Percentiles rank a stretch among this genome's conserved stretches.
Evolutionary conservation across 2,329 filamentous ascomycete genomes (phyloP).

Genomic region (Didymella pomorum): DNA sequence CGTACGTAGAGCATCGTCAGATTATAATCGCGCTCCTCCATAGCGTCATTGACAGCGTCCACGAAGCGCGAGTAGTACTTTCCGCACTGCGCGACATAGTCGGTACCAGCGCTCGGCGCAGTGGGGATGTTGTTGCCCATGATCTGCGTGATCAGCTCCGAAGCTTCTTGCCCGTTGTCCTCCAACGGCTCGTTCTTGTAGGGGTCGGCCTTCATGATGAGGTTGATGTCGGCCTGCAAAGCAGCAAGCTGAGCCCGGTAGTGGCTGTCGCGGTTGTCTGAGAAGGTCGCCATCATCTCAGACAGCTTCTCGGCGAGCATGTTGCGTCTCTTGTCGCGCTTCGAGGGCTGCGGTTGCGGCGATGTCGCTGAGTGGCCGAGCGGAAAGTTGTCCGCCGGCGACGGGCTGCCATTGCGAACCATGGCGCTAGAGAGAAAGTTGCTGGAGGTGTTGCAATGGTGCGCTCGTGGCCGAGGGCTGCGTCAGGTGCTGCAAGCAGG

Average conservation of each 20-base stretch:
- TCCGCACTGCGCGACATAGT: constrained; percentile 71
- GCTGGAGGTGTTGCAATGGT: neutral
- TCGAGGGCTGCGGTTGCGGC: constrained; percentile 67
- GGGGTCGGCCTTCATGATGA: constrained; percentile 85
- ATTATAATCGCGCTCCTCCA: constrained; percentile 86
- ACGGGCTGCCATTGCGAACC: constrained; percentile 51
- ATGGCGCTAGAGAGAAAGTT: constrained; percentile 31
- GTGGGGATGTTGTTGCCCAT: constrained; percentile 52
- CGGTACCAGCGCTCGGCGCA: constrained; percentile 69
- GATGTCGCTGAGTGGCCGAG: constrained; percentile 51
- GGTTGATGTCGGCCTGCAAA: constrained; percentile 87
- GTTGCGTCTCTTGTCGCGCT: constrained; percentile 89
- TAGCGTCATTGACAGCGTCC: constrained; percentile 83
- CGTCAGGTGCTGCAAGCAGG: constrained; percentile 10
- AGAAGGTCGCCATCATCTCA: constrained; percentile 78
- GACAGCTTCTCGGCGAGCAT: constrained; percentile 81
- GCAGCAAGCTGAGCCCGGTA: constrained; percentile 91
- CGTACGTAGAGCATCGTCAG: constrained; percentile 80
- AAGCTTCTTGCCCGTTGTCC: constrained; percentile 70
- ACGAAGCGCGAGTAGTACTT: constrained; percentile 86
- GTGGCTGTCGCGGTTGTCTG: constrained; percentile 79
- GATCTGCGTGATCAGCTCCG: constrained; percentile 62
- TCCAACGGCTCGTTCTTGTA: constrained; percentile 76
- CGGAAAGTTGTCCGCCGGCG: constrained; percentile 48
- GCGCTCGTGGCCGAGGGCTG: neutral